Base-by-base conservation (phyloP, 352 stramenopile species). In the Globisporangium spinosum region DNA sequence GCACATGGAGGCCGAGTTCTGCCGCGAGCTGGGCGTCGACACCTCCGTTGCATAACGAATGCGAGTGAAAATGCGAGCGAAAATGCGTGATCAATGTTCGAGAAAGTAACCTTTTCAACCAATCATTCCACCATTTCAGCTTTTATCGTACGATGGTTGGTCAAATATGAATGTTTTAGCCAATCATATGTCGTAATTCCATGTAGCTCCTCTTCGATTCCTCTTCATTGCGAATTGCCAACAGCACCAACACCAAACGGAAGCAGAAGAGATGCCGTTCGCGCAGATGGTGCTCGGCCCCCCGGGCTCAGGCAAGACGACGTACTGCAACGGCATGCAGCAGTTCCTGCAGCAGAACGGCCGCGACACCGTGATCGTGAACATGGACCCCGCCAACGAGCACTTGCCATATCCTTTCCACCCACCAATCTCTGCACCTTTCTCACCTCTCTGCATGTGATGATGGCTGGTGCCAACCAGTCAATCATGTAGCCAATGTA, bases 371-470 rank as follows among this genome's bases (percentile, higher is more conserved):
- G 90, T 97, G 54, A 85, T 99, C n/a, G 89, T 96, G 32, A 99
- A 99, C 82, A 94, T 99, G 66, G 98, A 99, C 74, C 98, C 98
- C 13, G 97, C 97, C 8, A 98, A 98, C 59, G 98, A 99, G 77
- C 76, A 90, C 60, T 71, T 93, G 56, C 85, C 87, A 70, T 71
- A 70, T 70, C 65, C 59, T 69, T 43, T 73, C 29, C 4, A 32
- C 29, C 27, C 59, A 43, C 47, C 54, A 40, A 34, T 27, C 10
- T 27, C 15, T 45, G 0, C 17, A 49, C 15, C 13, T 9, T 2
- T 49, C 40, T 49, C 17, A 47, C 15, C 29, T 32, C 29, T 4
- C 5, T 49, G 43, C 43, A 49, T 47, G 40, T n/a, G 34, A 40
- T 40, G 9, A 13, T 10, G 8, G 12, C 20, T 10, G 2, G 29